phyloP scores from a whole-genome alignment of 2,329 filamentous ascomycete genomes.

The Colletotrichum magnum region DNA sequence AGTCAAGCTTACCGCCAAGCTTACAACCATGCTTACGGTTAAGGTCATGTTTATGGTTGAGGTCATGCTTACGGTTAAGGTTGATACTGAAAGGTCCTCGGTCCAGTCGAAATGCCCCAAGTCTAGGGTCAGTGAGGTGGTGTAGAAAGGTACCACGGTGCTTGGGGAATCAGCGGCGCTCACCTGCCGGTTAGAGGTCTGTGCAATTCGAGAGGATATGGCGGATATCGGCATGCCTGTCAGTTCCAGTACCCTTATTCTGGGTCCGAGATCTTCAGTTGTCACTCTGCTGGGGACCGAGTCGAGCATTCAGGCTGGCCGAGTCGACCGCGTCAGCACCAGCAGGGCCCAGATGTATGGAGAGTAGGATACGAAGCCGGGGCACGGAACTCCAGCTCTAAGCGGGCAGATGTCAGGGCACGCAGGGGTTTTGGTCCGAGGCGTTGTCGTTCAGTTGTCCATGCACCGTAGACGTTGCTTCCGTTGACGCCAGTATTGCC shows the following conservation, averaged over 20 bases:
- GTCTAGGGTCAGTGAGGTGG: not conserved
- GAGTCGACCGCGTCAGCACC: not conserved
- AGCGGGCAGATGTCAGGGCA: conserved; percentile 1
- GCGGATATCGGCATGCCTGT: conserved; percentile 17
- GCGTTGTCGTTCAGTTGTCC: not conserved
- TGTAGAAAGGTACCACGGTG: not conserved
- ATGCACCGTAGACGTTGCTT: conserved; percentile 4
- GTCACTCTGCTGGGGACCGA: not conserved
- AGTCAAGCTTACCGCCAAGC: not conserved
- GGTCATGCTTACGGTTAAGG: conserved; percentile 1
- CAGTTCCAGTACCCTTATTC: conserved; percentile 15
- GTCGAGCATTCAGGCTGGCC: not conserved
- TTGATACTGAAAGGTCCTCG: conserved; percentile 8
- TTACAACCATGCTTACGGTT: conserved; percentile 6
- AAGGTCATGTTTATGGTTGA: not conserved
- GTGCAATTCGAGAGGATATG: conserved; percentile 7
- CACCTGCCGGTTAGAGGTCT: conserved; percentile 36
- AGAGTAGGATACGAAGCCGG: not conserved
- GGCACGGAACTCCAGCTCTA: not conserved
- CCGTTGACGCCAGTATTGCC: conserved; percentile 9
- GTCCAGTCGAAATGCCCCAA: not conserved
- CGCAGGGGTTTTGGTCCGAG: conserved; percentile 6
- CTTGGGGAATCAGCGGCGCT: conserved; percentile 13
- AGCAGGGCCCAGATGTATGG: not conserved
- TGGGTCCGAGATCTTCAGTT: conserved; percentile 2